These are phyloP conservation scores for Orychophragmus violaceus DNA, from an alignment of 345 rosid genomes.

Conservation along the genomic window DNA sequence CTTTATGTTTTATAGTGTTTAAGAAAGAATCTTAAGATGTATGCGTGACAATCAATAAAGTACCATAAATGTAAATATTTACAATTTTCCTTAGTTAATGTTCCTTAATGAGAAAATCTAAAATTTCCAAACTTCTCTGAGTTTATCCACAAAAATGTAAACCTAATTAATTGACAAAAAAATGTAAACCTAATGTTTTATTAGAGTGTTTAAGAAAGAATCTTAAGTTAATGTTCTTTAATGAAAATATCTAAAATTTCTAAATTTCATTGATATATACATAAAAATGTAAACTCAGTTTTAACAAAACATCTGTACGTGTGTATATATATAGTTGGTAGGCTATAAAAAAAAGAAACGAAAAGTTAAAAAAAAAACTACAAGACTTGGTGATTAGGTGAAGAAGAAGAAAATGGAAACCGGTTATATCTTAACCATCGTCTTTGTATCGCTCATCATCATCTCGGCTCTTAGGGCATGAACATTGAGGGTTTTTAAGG, in stretches of 20 bases:
- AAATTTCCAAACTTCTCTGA: neutral
- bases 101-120: neutral
- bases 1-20: neutral
- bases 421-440: neutral
- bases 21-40: neutral
- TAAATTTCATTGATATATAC: no score
- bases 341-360: neutral
- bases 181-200: no score
- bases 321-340: neutral
- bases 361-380: neutral
- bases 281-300: neutral
- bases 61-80: neutral
- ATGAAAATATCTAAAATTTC: no score
- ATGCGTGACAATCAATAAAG: neutral
- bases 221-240: no score
- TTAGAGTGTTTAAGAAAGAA: no score
- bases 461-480: neutral
- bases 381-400: neutral
- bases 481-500: no score
- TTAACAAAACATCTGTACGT: neutral
- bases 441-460: neutral
- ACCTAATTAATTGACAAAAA: no score
- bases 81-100: neutral
- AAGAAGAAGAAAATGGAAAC: neutral
- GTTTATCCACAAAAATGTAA: neutral